Evolutionary conservation across 179 eudicot species (phyloP), one percentile per base, ranked within the genome.

Genomic region (Nepenthes alata): DNA sequence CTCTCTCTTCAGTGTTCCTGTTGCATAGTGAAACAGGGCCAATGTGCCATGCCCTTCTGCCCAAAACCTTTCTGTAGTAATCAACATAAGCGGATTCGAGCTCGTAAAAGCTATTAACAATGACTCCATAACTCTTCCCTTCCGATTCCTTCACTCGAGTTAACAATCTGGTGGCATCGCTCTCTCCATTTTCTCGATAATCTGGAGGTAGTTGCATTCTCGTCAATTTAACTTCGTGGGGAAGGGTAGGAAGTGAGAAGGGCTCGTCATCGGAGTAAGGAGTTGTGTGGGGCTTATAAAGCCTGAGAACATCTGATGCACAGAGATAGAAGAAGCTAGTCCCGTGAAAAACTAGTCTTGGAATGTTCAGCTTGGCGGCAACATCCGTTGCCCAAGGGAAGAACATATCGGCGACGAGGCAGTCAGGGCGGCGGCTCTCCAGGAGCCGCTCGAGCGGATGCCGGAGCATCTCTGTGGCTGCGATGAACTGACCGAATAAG

Each of bases 41-140:
- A 0, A 81, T 64, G 51, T 73, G 75, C 94, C 94, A 81, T 3
- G 78, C 75, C 37, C 67, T 74, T 54, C 70, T 74, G 11, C 77
- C 78, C 72, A 81, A 51, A 1, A 72, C 54, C 5, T 69, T 63
- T 55, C 65, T 53, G 54, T 35, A 75, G 51, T 50, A 61, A 3
- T 75, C 68, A 0, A 71, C 82, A 60, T 78, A 72, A 35, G 66
- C 70, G 0, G 79, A 67, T 44, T 78, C 82, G 44, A 78, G 55
- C 53, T 78, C 79, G 49, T 72, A 78, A 59, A 78, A 74, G 70
- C 77, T 75, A 47, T 78, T 75, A 2, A 78, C 56, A 14, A 78
- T 67, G 45, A 65, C 74, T 55, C 82, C 82, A 35, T 62, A 76
- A 69, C 83, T 76, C 41, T 6, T 64, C 49, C 3, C 0, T 49